These are phyloP conservation scores for Pythium rhizo-oryzae DNA, from an alignment of 352 stramenopile genomes.

Conservation along the genomic window DNA sequence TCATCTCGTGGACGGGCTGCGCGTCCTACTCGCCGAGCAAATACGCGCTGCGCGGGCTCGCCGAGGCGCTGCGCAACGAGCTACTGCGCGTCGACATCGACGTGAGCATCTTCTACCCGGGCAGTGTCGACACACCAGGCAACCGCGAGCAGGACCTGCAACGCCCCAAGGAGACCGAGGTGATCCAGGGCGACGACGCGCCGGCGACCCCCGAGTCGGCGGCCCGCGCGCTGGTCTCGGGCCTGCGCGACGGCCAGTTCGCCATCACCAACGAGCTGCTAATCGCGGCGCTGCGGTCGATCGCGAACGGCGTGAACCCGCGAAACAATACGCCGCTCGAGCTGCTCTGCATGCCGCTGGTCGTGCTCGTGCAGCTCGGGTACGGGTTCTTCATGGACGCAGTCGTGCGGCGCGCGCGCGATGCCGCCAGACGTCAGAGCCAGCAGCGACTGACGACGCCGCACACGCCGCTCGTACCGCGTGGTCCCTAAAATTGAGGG, in stretches of 20 bases:
- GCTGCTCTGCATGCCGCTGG: conserved; percentile 32
- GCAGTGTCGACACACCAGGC: conserved; percentile 53
- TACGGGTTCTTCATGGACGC: conserved; percentile 49
- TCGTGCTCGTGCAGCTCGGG: conserved; percentile 37
- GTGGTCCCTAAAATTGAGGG: no score
- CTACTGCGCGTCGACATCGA: conserved; percentile 41
- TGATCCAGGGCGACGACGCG: conserved; percentile 42
- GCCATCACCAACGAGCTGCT: conserved; percentile 55
- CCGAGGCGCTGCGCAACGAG: conserved; percentile 57
- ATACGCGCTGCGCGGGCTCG: conserved; percentile 59
- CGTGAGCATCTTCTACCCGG: conserved; percentile 46
- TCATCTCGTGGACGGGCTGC: conserved; percentile 54
- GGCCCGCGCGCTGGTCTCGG: conserved; percentile 40
- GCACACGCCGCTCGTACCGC: conserved; percentile 6
- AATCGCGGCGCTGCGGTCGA: conserved; percentile 43
- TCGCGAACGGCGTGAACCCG: conserved; percentile 49
- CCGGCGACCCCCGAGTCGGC: conserved; percentile 34
- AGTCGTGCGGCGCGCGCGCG: conserved; percentile 26
- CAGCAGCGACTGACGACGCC: neutral
- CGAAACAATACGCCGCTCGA: conserved; percentile 45
- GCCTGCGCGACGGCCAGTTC: conserved; percentile 46
- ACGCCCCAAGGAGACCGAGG: conserved; percentile 43
- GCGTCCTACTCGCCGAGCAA: conserved; percentile 47
- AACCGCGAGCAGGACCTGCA: conserved; percentile 40
- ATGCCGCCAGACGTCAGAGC: neutral